phyloP scores from a whole-genome alignment of 306 rosid species.

The Cucurbita argyrosperma region DNA sequence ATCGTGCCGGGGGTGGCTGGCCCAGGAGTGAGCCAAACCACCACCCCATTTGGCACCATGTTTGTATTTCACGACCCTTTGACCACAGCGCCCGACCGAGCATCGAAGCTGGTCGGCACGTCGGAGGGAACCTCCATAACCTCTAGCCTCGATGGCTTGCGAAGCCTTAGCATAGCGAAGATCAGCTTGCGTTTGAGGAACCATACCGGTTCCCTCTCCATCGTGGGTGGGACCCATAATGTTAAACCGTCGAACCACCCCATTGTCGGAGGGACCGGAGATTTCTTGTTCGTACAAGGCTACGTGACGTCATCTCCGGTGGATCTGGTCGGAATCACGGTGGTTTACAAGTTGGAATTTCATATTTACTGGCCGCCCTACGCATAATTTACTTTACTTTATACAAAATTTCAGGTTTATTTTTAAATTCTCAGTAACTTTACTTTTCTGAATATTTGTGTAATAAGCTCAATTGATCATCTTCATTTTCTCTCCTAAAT shows the following conservation, averaged over 20 bases:
- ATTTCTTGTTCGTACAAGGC: constrained; percentile 64
- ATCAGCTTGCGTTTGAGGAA: constrained; percentile 34
- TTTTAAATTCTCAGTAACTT: no score
- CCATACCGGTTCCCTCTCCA: constrained; percentile 38
- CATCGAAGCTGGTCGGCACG: constrained; percentile 42
- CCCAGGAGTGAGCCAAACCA: constrained; percentile 20
- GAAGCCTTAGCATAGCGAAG: constrained; percentile 44
- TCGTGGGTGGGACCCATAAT: constrained; percentile 48
- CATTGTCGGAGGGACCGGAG: constrained; percentile 63
- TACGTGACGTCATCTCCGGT: constrained; percentile 48
- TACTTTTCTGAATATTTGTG: no score
- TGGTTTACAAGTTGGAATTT: constrained; percentile 43
- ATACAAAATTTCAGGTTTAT: background rate
- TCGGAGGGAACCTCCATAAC: constrained; percentile 56
- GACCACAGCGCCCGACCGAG: constrained; percentile 22
- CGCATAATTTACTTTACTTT: constrained; percentile 7
- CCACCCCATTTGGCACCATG: constrained; percentile 53
- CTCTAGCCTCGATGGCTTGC: constrained; percentile 52
- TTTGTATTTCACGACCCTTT: constrained; percentile 54
- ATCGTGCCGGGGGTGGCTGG: constrained; percentile 41
- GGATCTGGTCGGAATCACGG: constrained; percentile 26
- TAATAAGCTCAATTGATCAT: no score
- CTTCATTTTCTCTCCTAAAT: no score
- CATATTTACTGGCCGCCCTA: constrained; percentile 84
- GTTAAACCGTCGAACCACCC: constrained; percentile 40